These are phyloP conservation scores for Carex arenaria DNA, from an alignment of 202 grass and related monocot species.

Conservation along the genomic window DNA sequence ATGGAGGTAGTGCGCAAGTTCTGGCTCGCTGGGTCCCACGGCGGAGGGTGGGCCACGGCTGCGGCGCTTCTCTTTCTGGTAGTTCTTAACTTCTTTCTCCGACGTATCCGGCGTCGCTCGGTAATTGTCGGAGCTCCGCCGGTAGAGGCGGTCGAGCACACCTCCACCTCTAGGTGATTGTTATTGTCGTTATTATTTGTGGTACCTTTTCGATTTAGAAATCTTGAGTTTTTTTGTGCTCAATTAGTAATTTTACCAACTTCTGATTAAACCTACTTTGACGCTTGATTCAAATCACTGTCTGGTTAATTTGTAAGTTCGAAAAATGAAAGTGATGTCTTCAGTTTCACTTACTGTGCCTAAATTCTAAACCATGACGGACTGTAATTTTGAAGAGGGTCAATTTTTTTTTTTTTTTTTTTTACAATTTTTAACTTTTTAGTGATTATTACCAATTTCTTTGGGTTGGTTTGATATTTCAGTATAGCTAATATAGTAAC, in stretches of 20 bases:
- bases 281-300: neutral
- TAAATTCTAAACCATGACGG: neutral
- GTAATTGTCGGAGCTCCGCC: neutral
- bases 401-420: neutral
- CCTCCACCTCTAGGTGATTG: slow-evolving; percentile 9
- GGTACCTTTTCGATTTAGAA: neutral
- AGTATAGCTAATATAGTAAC: slow-evolving; percentile 52
- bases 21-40: slow-evolving; percentile 25
- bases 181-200: neutral
- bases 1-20: slow-evolving; percentile 2
- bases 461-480: neutral
- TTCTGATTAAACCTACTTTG: neutral
- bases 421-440: neutral
- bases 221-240: neutral
- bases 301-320: neutral
- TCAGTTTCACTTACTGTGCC: neutral
- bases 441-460: neutral
- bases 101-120: slow-evolving; percentile 26
- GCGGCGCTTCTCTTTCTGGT: slow-evolving; percentile 45
- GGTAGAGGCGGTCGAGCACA: neutral
- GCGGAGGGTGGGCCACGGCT: slow-evolving; percentile 47
- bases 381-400: neutral
- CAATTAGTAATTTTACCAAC: neutral
- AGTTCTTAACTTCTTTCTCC: slow-evolving; percentile 16
- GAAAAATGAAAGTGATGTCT: neutral